Base-by-base conservation (phyloP, 768 basidiomycete genomes). In the Tephrocybe sp. region DNA sequence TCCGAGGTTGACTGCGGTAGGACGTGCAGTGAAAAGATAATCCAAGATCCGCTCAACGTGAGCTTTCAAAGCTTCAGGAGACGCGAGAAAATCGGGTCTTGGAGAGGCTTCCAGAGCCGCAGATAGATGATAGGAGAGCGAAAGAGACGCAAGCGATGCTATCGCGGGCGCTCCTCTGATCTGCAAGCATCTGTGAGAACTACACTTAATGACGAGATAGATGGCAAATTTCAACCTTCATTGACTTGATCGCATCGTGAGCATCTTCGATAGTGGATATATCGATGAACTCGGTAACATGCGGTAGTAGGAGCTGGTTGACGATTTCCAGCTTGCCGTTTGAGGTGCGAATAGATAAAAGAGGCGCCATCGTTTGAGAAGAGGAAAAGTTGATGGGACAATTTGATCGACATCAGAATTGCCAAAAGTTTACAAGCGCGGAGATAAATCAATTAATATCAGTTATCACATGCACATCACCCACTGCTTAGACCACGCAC, bases 1-100 rank as follows among this genome's bases (percentile, higher is more conserved):
- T 10, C 90, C 84, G 17, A 98, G 86, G 70, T 98, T 98, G 59
- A 98, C 95, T 5, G 95, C 95, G 0, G 95, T 98, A 13, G 96
- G 95, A n/a, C 95, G 82, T 2, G 95, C 88, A 1, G 85, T 90
- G 65, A 80, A 85, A 11, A 98, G 79, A 66, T 82, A 87, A 35
- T 83, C 78, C 40, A 94, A 76, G 38, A 82, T 74, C 0, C 77
- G 73, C 35, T 72, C 62, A 55, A 95, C 65, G 65, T 89, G 73
- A 0, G 66, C 65, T 45, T 74, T 69, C 26, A 97, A 72, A 2
- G 73, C 65, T 2, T 69, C 65, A 0, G 79, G 67, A 0, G 85
- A 81, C 3, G 73, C 60, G 16, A 91, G 69, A 62, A 78, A 88
- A 5, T 74, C 74, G 0, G 85, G 85, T 2, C 58, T 49, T 0